Conservation (phyloP, 148 eudicot species). For the Amaranthus cruentus region DNA sequence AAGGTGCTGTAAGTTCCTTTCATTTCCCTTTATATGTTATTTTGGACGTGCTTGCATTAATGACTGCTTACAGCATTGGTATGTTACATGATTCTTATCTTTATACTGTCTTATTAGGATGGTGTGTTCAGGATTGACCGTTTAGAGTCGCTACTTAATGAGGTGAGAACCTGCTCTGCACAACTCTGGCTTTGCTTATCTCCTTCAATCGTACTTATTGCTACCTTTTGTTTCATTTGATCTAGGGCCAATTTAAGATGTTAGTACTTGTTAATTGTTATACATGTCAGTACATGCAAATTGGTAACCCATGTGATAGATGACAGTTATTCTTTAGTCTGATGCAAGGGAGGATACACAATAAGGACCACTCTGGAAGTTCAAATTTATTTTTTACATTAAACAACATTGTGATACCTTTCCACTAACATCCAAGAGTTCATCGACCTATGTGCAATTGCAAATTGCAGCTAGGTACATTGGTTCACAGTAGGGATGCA, state of each 20-base stretch:
- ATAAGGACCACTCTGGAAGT: no score
- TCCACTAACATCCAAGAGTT: no score
- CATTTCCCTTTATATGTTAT: neutral
- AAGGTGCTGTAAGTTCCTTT: slow-evolving; percentile 36
- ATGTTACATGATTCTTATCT: slow-evolving; percentile 7
- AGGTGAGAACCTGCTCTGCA: slow-evolving; percentile 44
- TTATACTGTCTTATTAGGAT: slow-evolving; percentile 41
- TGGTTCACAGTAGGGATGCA: no score
- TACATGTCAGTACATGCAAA: neutral
- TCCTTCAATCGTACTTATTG: neutral
- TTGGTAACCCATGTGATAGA: neutral
- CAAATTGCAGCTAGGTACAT: no score
- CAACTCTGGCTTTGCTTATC: slow-evolving; percentile 12
- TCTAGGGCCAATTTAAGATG: neutral
- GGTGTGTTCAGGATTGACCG: slow-evolving; percentile 87
- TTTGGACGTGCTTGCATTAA: neutral
- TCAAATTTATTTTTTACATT: no score
- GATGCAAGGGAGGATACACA: no score
- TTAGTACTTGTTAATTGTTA: neutral
- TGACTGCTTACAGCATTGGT: neutral
- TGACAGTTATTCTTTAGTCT: no score
- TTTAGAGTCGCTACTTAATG: slow-evolving; percentile 70
- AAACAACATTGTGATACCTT: no score
- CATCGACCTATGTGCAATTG: no score
- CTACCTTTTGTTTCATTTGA: neutral